Base-by-base conservation (phyloP, 2,329 filamentous ascomycete species). In the Verticillium zaregamsianum region DNA sequence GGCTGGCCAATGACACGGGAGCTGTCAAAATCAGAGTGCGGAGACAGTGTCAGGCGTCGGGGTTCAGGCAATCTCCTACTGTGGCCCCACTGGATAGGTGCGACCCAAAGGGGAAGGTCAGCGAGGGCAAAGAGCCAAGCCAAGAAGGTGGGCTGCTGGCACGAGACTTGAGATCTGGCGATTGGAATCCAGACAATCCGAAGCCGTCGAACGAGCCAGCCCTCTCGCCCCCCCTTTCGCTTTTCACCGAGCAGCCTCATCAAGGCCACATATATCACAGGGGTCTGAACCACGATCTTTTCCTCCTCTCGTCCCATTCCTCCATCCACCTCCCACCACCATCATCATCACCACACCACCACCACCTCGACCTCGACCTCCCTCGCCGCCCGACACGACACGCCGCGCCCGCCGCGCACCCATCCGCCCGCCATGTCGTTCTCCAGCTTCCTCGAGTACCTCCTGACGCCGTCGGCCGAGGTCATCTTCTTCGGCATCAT, bases 401-500 rank as follows among this genome's bases (percentile, higher is more conserved):
- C 63, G 62, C 64, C 33, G 33, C 63, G 23, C 45, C 28, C 45
- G 23, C 31, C 33, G 40, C 14, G 55, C 37, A 20, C 33, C 33
- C 33, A n/a, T 33, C 60, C 33, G 28, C 55, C 67, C 67, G 68
- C 66, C 65, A 80, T 82, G 75, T 70, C 69, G 65, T 70, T 80
- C 61, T 70, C 73, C 62, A 66, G 74, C 58, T 68, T 80, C 68
- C 67, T 86, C 68, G 81, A 85, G 74, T 77, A 78, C 63, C 75
- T 86, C 62, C 76, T 90, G 71, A 84, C 80, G 62, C 87, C 87
- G n/a, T 87, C 86, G 17, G 68, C 79, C 12, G 72, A 85, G 60
- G 81, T 86, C 63, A 84, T 98, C 69, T 67, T 88, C 64, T 73
- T 94, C 71, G 90, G 92, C 15, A 70, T 90, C 23, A 66, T 92